A percentile compares a stretch with the other conserved stretches of the same genome.
phyloP scores from a whole-genome alignment of 768 basidiomycete species.

The Psilocybe sp. region DNA sequence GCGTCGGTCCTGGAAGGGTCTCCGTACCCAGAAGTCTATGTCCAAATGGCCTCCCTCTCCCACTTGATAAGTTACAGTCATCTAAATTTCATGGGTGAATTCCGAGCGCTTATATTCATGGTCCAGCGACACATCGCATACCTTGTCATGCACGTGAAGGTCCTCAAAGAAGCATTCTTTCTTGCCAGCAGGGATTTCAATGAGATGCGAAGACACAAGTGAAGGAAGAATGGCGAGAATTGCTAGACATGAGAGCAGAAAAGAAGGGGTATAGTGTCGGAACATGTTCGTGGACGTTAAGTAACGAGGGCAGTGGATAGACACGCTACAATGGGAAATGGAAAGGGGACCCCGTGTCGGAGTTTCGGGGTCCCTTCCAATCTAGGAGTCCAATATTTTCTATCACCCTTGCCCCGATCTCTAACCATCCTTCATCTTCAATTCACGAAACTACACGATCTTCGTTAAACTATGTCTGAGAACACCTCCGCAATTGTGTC shows the following conservation, averaged over 20 bases:
- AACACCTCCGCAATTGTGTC: constrained; percentile 64
- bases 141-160: constrained; percentile 88
- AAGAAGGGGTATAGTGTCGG: constrained; percentile 33
- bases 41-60: constrained; percentile 96
- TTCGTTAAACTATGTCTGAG: constrained; percentile 48
- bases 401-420: constrained; percentile 17
- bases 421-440: constrained; percentile 24
- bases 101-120: constrained; percentile 4
- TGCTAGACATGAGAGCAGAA: constrained; percentile 35
- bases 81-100: constrained; percentile 43
- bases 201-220: constrained; percentile 60
- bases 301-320: background rate
- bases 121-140: constrained; percentile 28
- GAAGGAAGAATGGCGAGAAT: constrained; percentile 39
- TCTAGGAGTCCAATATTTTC: constrained; percentile 18
- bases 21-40: constrained; percentile 91
- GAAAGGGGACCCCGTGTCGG: constrained; percentile 10
- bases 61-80: constrained; percentile 99
- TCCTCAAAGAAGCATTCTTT: constrained; percentile 98
- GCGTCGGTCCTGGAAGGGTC: background rate
- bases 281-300: constrained; percentile 18
- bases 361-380: constrained; percentile 18
- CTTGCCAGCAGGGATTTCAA: constrained; percentile 72
- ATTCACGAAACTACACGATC: constrained; percentile 12
- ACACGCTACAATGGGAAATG: constrained; percentile 12